Conservation (phyloP, 1,139 yeast genomes). For the Candida gigantensis region DNA sequence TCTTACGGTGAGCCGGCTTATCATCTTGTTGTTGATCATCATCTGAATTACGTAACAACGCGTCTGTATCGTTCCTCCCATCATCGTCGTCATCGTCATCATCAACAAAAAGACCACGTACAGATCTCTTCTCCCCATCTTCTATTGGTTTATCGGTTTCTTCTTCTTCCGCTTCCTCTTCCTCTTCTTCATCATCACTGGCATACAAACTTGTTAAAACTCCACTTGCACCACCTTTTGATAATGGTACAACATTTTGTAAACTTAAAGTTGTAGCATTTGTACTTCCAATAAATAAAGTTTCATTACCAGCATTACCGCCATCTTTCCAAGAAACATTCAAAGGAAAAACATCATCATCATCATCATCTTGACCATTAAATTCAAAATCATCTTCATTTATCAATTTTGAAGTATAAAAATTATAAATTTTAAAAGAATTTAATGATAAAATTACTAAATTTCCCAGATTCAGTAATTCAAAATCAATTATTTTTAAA, state of each 20-base stretch:
- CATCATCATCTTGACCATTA: too few relatives aligned
- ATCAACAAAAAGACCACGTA: too few relatives aligned
- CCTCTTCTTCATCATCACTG: conserved; percentile 32
- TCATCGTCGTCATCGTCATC: conserved; percentile 33
- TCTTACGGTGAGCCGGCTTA: conserved; percentile 2
- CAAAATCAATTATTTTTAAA: conserved; percentile 15
- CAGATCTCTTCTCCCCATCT: too few relatives aligned
- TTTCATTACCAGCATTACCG: too few relatives aligned
- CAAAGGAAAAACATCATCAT: conserved; percentile 16
- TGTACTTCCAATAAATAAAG: conserved; percentile 54
- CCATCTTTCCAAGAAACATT: conserved; percentile 16
- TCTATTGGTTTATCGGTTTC: too few relatives aligned
- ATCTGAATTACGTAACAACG: conserved; percentile 19
- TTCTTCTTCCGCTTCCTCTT: conserved; percentile 21
- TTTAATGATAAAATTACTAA: conserved; percentile 18
- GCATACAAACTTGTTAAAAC: conserved; percentile 25
- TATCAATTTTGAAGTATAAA: conserved; percentile 11
- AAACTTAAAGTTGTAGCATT: conserved; percentile 50
- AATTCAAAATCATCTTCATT: conserved; percentile 14
- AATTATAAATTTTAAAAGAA: conserved; percentile 14
- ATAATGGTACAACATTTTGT: conserved; percentile 29
- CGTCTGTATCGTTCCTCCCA: conserved; percentile 25
- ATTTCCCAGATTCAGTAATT: conserved; percentile 8
- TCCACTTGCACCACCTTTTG: conserved; percentile 22
- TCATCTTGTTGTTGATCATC: conserved; percentile 16